phyloP scores from a whole-genome alignment of 1,284 basidiomycete genomes.

The Sanghuangporus sanghuang region DNA sequence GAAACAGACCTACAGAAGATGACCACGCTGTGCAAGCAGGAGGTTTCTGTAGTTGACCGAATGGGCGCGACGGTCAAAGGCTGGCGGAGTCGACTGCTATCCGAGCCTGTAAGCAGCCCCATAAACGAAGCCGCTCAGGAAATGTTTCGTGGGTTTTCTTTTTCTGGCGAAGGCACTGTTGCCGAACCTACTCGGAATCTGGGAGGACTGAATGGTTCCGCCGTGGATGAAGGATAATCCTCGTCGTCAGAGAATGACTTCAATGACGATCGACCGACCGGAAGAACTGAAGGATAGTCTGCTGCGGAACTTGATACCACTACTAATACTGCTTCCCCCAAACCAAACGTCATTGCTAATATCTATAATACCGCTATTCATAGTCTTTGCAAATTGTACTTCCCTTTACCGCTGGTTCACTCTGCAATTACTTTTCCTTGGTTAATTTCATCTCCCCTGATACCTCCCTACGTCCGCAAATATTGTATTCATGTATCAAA shows the following conservation, averaged over 20 bases:
- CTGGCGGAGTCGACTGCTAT: slow-evolving; percentile 24
- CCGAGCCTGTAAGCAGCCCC: slow-evolving; percentile 52
- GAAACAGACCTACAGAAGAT: slow-evolving; percentile 31
- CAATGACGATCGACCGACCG: slow-evolving; percentile 27
- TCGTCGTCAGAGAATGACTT: slow-evolving; percentile 51
- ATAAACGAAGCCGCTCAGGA: slow-evolving; percentile 89
- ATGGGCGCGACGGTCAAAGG: slow-evolving; percentile 49
- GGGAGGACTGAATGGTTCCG: slow-evolving; percentile 33
- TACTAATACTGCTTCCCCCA: not conserved
- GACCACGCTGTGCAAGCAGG: slow-evolving; percentile 42
- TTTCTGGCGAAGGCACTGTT: slow-evolving; percentile 70
- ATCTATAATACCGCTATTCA: too few relatives aligned
- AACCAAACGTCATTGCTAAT: too few relatives aligned
- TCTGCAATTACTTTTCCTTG: too few relatives aligned
- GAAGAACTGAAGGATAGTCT: not conserved
- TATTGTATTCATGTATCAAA: too few relatives aligned
- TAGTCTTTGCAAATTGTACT: too few relatives aligned
- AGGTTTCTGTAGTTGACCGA: slow-evolving; percentile 47
- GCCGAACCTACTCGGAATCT: slow-evolving; percentile 36
- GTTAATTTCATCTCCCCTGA: too few relatives aligned
- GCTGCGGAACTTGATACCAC: slow-evolving; percentile 23
- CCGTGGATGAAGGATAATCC: slow-evolving; percentile 37
- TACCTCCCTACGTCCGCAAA: too few relatives aligned
- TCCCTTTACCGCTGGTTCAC: too few relatives aligned
- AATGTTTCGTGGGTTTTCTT: slow-evolving; percentile 91